Evolutionary conservation across 2,329 filamentous ascomycete species (phyloP).

Genomic region (Rutstroemia sp.): DNA sequence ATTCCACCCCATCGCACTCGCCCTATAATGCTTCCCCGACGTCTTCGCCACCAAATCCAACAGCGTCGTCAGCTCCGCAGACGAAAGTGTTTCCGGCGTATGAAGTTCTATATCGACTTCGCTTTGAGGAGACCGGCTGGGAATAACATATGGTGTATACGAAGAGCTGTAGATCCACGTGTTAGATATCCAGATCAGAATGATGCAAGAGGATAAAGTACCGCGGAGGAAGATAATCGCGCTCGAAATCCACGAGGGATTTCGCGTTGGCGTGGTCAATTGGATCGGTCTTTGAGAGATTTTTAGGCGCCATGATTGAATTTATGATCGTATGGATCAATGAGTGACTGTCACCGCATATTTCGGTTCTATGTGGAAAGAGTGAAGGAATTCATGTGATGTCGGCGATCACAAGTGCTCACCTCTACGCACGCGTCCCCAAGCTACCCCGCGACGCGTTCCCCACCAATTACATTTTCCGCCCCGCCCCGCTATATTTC

Average conservation of each 20-base stretch:
- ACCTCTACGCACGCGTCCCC: background rate
- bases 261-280: conserved; percentile 44
- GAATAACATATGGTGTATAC: background rate
- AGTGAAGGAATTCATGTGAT: background rate
- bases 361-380: background rate
- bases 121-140: no score
- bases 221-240: conserved; percentile 39
- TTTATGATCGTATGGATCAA: background rate
- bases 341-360: background rate
- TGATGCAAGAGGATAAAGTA: background rate
- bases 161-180: conserved; percentile 6
- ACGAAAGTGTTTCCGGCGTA: conserved; percentile 33
- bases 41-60: conserved; percentile 54
- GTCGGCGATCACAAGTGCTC: no score
- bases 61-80: conserved; percentile 44
- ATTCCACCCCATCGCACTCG: conserved; percentile 57
- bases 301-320: background rate
- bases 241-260: conserved; percentile 40
- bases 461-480: background rate
- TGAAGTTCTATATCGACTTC: conserved; percentile 36
- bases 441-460: conserved; percentile 8
- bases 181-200: conserved; percentile 3
- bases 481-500: conserved; percentile 1
- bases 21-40: conserved; percentile 55
- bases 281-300: background rate